Base-by-base conservation (phyloP, 2,329 filamentous ascomycete genomes). In the Aspergillus quadricinctus region DNA sequence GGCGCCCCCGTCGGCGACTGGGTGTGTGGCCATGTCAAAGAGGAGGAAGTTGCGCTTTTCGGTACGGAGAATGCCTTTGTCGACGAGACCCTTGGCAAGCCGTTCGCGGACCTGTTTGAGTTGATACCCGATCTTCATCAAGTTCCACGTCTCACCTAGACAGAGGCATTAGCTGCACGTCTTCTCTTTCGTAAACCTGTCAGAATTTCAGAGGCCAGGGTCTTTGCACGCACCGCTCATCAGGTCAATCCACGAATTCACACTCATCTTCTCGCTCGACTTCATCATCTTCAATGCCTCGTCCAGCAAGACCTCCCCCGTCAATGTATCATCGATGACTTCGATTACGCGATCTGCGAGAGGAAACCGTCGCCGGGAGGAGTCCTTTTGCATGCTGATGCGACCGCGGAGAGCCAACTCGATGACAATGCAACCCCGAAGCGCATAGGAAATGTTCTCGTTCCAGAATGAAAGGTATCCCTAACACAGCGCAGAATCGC, bases 221-320 rank as follows among this genome's bases (percentile, higher is more conserved):
- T 21, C 31, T 21, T 45, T 49, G 25, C 43, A 64, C 62, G 43
- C 85, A 97, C 93, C 94, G 75, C 92, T 97, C 92, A 99, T 93
- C 65, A 99, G 81, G 75, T 99, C 94, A 75, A 99, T 97, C 94
- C 94, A 99, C 48, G 91, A 90, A 80, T 90, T 94, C 65, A 99
- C 94, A 77, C 94, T 97, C 94, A 99, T 97, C 83, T 96, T 97
- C 81, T 99, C 94, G 77, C 92, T 97, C 66, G 90, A 88, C 83
- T 99, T 99, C 93, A 99, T 99, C 92, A 99, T 96, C 82, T 99
- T 99, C 71, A 99, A 81, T 57, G 94, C 90, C 80, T 99, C 94
- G 77, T 99, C 94, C 70, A 99, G 84, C 68, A 99, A 83, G 62
- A 97, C 94, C 79, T 99, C 94, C 66, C 94, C 94, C 5, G 94